phyloP scores from a whole-genome alignment of 805 yeast species.

The Candida succiphila region DNA sequence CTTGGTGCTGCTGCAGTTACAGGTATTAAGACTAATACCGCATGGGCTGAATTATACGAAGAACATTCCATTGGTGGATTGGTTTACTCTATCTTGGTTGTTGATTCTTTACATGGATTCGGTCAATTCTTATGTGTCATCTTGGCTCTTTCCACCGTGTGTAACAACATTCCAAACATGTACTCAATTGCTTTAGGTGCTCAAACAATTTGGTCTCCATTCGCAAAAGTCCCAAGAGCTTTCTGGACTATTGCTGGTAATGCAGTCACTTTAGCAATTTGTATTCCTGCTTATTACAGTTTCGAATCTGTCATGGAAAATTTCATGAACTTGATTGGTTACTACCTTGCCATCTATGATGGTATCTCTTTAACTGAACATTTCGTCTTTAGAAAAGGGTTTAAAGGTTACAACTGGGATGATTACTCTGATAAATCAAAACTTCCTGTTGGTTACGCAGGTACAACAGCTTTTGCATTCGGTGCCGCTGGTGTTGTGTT shows the following conservation, averaged over 20 bases:
- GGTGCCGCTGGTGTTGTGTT: constrained; percentile 81
- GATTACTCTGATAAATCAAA: constrained; percentile 47
- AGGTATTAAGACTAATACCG: constrained; percentile 39
- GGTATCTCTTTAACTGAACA: constrained; percentile 75
- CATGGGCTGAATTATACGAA: constrained; percentile 41
- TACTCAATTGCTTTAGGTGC: constrained; percentile 84
- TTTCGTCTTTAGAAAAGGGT: constrained; percentile 63
- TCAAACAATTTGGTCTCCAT: constrained; percentile 73
- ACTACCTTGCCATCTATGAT: constrained; percentile 81
- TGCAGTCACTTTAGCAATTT: constrained; percentile 68
- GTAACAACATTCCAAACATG: constrained; percentile 91
- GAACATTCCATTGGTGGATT: constrained; percentile 69
- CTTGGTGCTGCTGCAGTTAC: constrained; percentile 84
- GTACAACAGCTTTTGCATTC: constrained; percentile 64
- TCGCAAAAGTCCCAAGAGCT: constrained; percentile 70
- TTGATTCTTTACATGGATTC: constrained; percentile 75
- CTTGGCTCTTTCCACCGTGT: constrained; percentile 75
- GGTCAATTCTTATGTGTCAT: constrained; percentile 86
- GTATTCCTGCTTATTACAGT: constrained; percentile 79
- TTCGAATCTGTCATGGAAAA: constrained; percentile 67
- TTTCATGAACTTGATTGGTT: constrained; percentile 87
- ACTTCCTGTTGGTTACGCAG: constrained; percentile 73
- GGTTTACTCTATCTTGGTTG: constrained; percentile 66
- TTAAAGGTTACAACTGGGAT: constrained; percentile 49
- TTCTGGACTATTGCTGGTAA: constrained; percentile 75